These are phyloP conservation scores for Leucosporidium scottii DNA, from an alignment of 768 basidiomycete species.

Conservation along the genomic window DNA sequence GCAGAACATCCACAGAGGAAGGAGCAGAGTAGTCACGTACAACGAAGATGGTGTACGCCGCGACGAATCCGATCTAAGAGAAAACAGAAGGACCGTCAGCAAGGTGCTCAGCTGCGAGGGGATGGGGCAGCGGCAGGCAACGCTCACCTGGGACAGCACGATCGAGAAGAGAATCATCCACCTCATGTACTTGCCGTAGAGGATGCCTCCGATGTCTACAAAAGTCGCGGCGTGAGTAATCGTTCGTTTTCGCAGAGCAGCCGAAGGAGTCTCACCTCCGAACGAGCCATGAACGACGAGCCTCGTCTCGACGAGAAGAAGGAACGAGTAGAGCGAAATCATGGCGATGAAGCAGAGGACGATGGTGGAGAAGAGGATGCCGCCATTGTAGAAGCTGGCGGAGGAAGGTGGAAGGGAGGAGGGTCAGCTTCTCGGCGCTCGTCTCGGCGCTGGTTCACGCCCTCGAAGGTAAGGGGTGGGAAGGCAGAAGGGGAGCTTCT, in stretches of 20 bases:
- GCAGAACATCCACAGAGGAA: neutral
- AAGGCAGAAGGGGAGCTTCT: neutral
- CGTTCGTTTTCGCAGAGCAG: too few relatives aligned
- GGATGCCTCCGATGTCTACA: constrained; percentile 74
- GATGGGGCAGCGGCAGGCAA: too few relatives aligned
- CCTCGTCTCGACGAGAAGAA: constrained; percentile 80
- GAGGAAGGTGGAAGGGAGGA: neutral
- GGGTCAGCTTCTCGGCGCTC: constrained; percentile 7
- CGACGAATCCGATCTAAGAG: constrained; percentile 75
- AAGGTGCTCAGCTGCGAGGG: too few relatives aligned
- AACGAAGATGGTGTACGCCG: constrained; percentile 92
- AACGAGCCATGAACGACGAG: constrained; percentile 85
- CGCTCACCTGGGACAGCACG: constrained; percentile 61
- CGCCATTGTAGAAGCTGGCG: constrained; percentile 84
- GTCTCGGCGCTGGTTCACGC: constrained; percentile 9
- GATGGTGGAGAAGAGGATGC: constrained; percentile 76
- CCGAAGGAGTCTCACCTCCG: constrained; percentile 57
- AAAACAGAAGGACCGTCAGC: too few relatives aligned
- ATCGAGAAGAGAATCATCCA: constrained; percentile 80
- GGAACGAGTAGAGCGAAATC: constrained; percentile 86
- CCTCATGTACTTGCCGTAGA: constrained; percentile 93
- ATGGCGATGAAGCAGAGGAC: constrained; percentile 72
- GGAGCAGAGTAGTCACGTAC: constrained; percentile 46
- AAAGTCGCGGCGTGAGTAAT: neutral
- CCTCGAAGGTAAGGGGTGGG: neutral